Evolutionary conservation across 2,329 filamentous ascomycete genomes (phyloP).

Genomic region (Scedosporium dehoogii): DNA sequence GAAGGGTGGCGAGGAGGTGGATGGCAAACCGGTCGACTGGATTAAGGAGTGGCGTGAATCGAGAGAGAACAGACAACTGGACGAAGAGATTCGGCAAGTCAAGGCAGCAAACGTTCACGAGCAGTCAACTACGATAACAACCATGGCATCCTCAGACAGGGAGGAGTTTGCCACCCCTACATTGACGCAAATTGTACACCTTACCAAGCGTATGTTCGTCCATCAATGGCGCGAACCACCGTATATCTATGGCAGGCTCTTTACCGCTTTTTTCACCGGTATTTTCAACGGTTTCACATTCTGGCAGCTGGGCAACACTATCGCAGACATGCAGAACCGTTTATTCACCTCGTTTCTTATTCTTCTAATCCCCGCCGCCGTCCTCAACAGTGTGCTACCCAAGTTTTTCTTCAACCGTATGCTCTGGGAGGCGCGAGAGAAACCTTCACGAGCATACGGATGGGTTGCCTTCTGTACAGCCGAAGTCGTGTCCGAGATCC

Average conservation of each 20-base stretch:
- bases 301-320: slow-evolving; percentile 59
- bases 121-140: slow-evolving; percentile 18
- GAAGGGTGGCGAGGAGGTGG: slow-evolving; percentile 52
- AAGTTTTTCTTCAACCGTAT: slow-evolving; percentile 67
- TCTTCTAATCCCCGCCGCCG: slow-evolving; percentile 67
- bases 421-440: slow-evolving; percentile 63
- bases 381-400: slow-evolving; percentile 81
- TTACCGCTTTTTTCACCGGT: slow-evolving; percentile 67
- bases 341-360: slow-evolving; percentile 76
- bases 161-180: slow-evolving; percentile 29
- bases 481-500: slow-evolving; percentile 74
- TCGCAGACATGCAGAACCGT: slow-evolving; percentile 68
- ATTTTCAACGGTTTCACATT: slow-evolving; percentile 86
- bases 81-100: slow-evolving; percentile 6
- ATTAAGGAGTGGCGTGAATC: slow-evolving; percentile 16
- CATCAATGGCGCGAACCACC: slow-evolving; percentile 79
- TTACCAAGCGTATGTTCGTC: slow-evolving; percentile 75
- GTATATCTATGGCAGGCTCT: slow-evolving; percentile 71
- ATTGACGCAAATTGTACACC: slow-evolving; percentile 44
- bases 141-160: neutral
- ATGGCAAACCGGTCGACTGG: slow-evolving; percentile 30
- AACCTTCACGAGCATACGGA: slow-evolving; percentile 71
- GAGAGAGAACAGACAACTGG: neutral
- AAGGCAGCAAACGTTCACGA: slow-evolving; percentile 12
- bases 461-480: slow-evolving; percentile 62